Evolutionary conservation across 306 rosid genomes (phyloP), one percentile per base, ranked within the genome.

Genomic region (Calophaca sinica): DNA sequence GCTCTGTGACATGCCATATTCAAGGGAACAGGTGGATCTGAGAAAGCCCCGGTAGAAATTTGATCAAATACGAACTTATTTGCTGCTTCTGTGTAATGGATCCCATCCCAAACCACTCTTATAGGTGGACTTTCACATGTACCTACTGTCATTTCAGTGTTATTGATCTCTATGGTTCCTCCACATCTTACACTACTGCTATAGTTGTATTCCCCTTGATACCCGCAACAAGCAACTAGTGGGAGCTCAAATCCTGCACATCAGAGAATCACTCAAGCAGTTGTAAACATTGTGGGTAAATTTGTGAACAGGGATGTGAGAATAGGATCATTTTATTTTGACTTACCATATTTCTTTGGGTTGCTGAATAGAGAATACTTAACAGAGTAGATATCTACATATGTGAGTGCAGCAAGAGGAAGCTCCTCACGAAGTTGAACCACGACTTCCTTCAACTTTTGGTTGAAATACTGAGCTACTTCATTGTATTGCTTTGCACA

Each of bases 321-420:
- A n/a, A n/a, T 20, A n/a, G n/a, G n/a, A n/a, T n/a, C n/a, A n/a
- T n/a, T n/a, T n/a, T n/a, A n/a, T n/a, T n/a, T n/a, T n/a, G n/a
- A n/a, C n/a, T n/a, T n/a, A n/a, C n/a, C n/a, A n/a, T n/a, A n/a
- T n/a, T 32, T 32, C 36, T 32, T 32, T 32, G 36, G 36, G 3
- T 85, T 44, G 15, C 45, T 68, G 10, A 9, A 78, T 10, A 83
- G 76, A 44, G 81, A 62, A 66, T 64, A 65, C 79, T 82, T 82
- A 15, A 6, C 44, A 36, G 79, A 9, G 42, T 76, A 76, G 42
- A 81, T 9, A 46, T 88, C 96, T 15, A 86, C 93, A 5, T 90
- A 82, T 0, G 89, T 90, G 69, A 90, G 53, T 45, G 84, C 85
- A 36, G 91, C 82, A 6, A 7, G 51, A 3, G 89, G 84, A 54